Evolutionary conservation across 345 rosid species (phyloP).

Genomic region (Lepidium didymum): DNA sequence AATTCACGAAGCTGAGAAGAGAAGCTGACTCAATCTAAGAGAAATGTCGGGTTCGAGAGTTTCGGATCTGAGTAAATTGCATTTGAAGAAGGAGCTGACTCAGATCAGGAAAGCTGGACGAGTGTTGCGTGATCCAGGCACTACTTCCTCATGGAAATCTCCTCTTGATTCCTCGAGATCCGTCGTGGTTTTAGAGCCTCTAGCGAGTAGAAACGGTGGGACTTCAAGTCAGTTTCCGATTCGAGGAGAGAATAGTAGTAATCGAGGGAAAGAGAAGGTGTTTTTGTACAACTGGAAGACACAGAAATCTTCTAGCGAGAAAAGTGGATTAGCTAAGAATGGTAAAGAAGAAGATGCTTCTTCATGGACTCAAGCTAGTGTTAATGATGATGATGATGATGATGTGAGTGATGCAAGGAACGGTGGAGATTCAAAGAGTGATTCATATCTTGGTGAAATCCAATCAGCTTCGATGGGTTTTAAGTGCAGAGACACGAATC

Average conservation of each 20-base stretch:
- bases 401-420: constrained; percentile 73
- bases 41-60: constrained; percentile 54
- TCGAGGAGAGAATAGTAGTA: constrained; percentile 25
- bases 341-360: constrained; percentile 36
- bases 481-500: constrained; percentile 58
- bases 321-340: constrained; percentile 35
- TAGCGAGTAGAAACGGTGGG: constrained; percentile 20
- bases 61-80: constrained; percentile 65
- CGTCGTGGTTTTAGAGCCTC: constrained; percentile 22
- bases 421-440: constrained; percentile 52
- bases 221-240: constrained; percentile 23
- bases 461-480: constrained; percentile 45
- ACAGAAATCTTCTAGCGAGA: constrained; percentile 53
- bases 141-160: constrained; percentile 76
- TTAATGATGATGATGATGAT: constrained; percentile 23
- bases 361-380: constrained; percentile 50
- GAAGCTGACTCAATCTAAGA: background rate
- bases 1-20: background rate
- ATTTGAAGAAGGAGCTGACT: constrained; percentile 80
- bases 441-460: constrained; percentile 34
- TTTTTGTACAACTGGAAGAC: constrained; percentile 79
- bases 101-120: constrained; percentile 91
- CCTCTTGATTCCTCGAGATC: constrained; percentile 71
- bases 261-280: constrained; percentile 43
- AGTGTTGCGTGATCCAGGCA: constrained; percentile 86